These are phyloP conservation scores for Colletotrichum musicola DNA, from an alignment of 2,329 filamentous ascomycete genomes.

Conservation along the genomic window DNA sequence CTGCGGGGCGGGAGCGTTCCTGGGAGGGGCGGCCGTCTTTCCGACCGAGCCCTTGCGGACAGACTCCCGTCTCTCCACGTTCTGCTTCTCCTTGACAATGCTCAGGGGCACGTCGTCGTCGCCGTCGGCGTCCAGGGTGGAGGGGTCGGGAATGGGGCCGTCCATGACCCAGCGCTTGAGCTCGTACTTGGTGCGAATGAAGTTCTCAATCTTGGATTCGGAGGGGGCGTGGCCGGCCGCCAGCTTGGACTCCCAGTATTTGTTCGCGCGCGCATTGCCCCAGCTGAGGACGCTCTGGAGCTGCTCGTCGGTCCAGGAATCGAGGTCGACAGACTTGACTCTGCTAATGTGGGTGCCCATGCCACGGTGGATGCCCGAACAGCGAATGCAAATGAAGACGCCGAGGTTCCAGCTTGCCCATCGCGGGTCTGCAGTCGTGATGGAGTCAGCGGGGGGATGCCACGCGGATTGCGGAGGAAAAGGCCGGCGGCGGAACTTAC, in stretches of 20 bases:
- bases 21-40: conserved; percentile 52
- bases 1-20: conserved; percentile 46
- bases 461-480: not conserved
- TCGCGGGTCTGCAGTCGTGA: conserved; percentile 78
- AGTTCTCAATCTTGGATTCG: conserved; percentile 99
- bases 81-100: conserved; percentile 76
- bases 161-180: conserved; percentile 99
- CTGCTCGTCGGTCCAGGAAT: conserved; percentile 99
- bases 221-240: conserved; percentile 92
- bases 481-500: conserved; percentile 66
- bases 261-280: conserved; percentile 97
- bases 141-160: conserved; percentile 92
- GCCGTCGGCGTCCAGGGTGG: conserved; percentile 83
- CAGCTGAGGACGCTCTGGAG: conserved; percentile 92
- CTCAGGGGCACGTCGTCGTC: conserved; percentile 83
- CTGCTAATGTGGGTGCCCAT: conserved; percentile 99
- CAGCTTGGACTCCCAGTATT: conserved; percentile 98
- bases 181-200: conserved; percentile 99
- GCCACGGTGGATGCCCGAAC: conserved; percentile 96
- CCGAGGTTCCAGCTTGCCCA: conserved; percentile 99
- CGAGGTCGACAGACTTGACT: conserved; percentile 97
- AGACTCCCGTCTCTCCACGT: conserved; percentile 70
- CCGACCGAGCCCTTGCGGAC: conserved; percentile 71
- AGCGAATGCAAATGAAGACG: conserved; percentile 97
- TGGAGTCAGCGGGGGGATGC: conserved; percentile 25